Base-by-base conservation (phyloP, 1,284 basidiomycete species). In the Leccinum solheimii region DNA sequence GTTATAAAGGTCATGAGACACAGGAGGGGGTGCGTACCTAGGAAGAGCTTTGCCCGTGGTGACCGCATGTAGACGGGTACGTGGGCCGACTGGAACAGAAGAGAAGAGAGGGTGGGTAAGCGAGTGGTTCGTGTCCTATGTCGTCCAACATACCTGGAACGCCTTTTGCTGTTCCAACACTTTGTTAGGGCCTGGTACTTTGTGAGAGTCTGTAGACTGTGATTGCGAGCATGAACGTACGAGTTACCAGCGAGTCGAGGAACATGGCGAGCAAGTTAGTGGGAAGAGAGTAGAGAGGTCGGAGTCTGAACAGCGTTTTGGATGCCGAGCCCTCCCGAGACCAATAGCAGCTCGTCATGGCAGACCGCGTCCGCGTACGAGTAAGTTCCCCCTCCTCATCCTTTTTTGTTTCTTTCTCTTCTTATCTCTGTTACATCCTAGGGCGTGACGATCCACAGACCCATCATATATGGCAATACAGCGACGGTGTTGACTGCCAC, bases 401-500 rank as follows among this genome's bases (percentile, higher is more conserved):
- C 21, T 16, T 50, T 16, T 9, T 27, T 5, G 1, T 26, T 49
- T 6, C 4, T 16, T 40, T 4, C 1, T 9, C 34, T 4, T 9
- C 27, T 30, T 16, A 30, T 30, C 8, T 16, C 1, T 51, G 14
- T 30, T 30, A 0, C 16, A 9, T 32, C 16, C 11, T 40, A 97
- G 95, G 95, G 95, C 55, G 79, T 98, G 36, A 91, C 87, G 67
- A 93, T 99, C 61, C 88, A 90, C 74, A 84, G 97, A 51, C 93
- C 95, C 1, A 87, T 99, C 67, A 92, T 98, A 64, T 98, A 98
- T 77, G 97, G 97, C 59, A 98, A 97, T 72, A 93, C 91, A n/a
- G 93, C 97, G 11, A 85, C 86, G 1, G 86, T 96, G 32, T 76
- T 99, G 64, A 90, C 87, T 0, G 81, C 85, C 8, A 86, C 89